phyloP scores from a whole-genome alignment of 148 eudicot genomes.

The Cornus kousa region DNA sequence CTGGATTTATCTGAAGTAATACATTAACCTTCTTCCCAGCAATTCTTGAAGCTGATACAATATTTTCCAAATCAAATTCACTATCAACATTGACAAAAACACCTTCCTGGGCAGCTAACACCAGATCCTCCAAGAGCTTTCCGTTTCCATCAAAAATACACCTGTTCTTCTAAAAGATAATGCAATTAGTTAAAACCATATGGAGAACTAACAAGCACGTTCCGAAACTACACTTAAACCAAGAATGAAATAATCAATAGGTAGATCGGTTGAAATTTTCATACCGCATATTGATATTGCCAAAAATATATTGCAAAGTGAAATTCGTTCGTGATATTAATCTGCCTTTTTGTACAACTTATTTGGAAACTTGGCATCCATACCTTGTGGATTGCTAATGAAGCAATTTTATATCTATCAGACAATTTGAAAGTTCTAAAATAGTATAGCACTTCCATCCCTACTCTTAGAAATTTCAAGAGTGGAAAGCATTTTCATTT shows the following conservation, averaged over 20 bases:
- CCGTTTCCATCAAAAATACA: constrained; percentile 93
- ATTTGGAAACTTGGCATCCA: no score
- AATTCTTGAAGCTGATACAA: constrained; percentile 84
- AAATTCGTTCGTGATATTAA: no score
- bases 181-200: not conserved
- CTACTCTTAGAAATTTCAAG: no score
- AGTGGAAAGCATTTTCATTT: no score
- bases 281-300: not conserved
- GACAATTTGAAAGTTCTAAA: not conserved
- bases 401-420: not conserved
- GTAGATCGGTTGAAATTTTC: not conserved
- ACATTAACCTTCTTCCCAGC: constrained; percentile 85
- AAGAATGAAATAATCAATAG: not conserved
- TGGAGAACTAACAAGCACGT: not conserved
- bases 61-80: constrained; percentile 88
- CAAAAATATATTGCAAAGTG: no score
- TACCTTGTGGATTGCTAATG: not conserved
- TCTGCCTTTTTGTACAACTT: no score
- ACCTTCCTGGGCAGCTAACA: constrained; percentile 80
- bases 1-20: constrained; percentile 92
- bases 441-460: no score
- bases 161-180: constrained; percentile 33
- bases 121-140: constrained; percentile 76
- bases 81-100: constrained; percentile 87
- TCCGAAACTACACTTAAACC: not conserved